Conservation (phyloP, 331 rosid species). For the Rosa hybrid region DNA sequence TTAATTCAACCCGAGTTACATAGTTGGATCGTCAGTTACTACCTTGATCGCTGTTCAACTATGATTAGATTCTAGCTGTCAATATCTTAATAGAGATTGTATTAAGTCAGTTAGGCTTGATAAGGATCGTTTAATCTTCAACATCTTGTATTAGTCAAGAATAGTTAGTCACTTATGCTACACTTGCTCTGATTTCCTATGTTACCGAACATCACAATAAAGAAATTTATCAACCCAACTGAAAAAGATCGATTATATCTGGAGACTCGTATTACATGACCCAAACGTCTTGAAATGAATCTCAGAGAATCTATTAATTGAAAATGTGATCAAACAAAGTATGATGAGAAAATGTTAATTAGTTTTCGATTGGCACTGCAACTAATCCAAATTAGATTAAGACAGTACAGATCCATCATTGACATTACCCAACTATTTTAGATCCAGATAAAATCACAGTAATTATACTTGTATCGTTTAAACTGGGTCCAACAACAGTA, state of each 20-base stretch:
- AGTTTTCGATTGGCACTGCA: too few species aligned
- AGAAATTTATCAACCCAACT: not conserved
- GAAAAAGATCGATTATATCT: not conserved
- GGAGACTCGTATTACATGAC: too few species aligned
- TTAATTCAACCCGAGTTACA: not conserved
- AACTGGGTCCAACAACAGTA: not conserved
- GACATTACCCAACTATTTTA: not conserved
- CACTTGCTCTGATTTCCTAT: not conserved
- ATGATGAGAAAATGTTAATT: too few species aligned
- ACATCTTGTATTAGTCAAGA: not conserved
- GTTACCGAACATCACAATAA: not conserved
- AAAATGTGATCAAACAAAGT: too few species aligned
- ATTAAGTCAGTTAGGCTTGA: not conserved
- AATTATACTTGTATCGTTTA: not conserved
- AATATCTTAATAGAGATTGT: not conserved
- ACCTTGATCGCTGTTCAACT: not conserved
- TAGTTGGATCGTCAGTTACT: not conserved
- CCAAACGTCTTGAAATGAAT: too few species aligned
- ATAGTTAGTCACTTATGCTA: not conserved
- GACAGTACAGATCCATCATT: conserved; percentile 1
- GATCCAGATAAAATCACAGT: conserved; percentile 1
- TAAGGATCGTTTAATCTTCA: not conserved
- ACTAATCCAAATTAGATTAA: not conserved
- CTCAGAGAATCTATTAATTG: too few species aligned
- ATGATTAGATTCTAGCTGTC: not conserved